phyloP scores from a whole-genome alignment of 148 eudicot species.

The Rhododendron kiyosumense region DNA sequence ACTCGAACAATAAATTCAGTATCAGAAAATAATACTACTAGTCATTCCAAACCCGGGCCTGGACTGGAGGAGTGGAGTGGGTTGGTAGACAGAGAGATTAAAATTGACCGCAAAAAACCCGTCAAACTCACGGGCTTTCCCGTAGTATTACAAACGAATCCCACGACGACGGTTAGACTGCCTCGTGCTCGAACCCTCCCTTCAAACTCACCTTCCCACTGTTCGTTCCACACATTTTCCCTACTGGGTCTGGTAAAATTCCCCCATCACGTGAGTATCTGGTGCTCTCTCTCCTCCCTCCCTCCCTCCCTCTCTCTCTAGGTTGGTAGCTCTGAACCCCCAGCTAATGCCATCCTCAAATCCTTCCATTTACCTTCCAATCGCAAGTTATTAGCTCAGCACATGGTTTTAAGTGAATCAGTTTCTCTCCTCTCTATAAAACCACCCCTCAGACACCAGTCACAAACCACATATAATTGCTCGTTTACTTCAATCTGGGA shows the following conservation, averaged over 20 bases:
- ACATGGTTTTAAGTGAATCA: not conserved
- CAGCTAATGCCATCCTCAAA: not conserved
- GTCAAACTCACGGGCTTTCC: not conserved
- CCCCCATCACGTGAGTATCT: not conserved
- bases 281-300: not conserved
- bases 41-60: no score
- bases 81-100: not conserved
- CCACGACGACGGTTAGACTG: not conserved
- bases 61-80: not conserved
- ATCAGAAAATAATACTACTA: no score
- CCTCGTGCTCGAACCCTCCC: slow-evolving; percentile 2
- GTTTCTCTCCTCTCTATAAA: not conserved
- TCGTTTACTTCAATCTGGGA: not conserved
- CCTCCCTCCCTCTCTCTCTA: not conserved
- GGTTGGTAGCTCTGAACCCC: not conserved
- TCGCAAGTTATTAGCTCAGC: not conserved
- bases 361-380: not conserved
- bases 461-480: not conserved
- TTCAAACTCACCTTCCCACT: not conserved
- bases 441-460: not conserved
- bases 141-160: not conserved
- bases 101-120: not conserved
- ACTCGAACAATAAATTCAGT: no score
- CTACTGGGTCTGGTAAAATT: not conserved
- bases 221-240: not conserved